A percentile compares a stretch with the other conserved stretches of the same genome.
Evolutionary conservation across 306 rosid species (phyloP).

Genomic region (Canavalia ensiformis): DNA sequence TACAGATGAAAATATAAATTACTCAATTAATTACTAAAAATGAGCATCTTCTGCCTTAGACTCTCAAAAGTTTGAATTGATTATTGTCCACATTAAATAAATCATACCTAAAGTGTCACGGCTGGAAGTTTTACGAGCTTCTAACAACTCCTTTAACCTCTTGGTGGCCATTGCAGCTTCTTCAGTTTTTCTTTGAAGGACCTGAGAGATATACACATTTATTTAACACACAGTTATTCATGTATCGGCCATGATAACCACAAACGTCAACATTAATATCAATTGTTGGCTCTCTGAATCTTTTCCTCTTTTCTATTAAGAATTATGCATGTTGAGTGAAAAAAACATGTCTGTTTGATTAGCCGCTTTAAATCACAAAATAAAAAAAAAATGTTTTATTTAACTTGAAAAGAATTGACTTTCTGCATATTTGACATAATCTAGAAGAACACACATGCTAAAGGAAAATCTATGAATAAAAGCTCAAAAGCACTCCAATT

Average conservation of each 20-base stretch:
- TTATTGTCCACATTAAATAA: slow-evolving; percentile 34
- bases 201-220: slow-evolving; percentile 63
- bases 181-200: slow-evolving; percentile 99
- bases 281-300: not conserved
- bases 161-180: slow-evolving; percentile 99
- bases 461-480: slow-evolving; percentile 6
- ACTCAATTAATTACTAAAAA: slow-evolving; percentile 26
- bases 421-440: slow-evolving; percentile 37
- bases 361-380: slow-evolving; percentile 19
- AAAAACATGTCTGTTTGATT: slow-evolving; percentile 38
- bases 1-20: slow-evolving; percentile 26
- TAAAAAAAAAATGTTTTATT: slow-evolving; percentile 2
- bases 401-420: slow-evolving; percentile 3
- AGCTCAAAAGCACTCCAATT: slow-evolving; percentile 29
- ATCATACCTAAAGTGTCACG: slow-evolving; percentile 87
- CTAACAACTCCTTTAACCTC: slow-evolving; percentile 96
- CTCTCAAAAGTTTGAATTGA: slow-evolving; percentile 26
- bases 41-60: slow-evolving; percentile 32
- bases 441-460: not conserved
- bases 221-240: slow-evolving; percentile 27
- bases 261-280: slow-evolving; percentile 31
- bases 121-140: slow-evolving; percentile 92
- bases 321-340: slow-evolving; percentile 17
- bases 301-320: slow-evolving; percentile 14
- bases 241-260: slow-evolving; percentile 33